A percentile compares a stretch with the other conserved stretches of the same genome.
Conservation (phyloP, 139 green algal genomes). For the Edaphochlamys debaryana region DNA sequence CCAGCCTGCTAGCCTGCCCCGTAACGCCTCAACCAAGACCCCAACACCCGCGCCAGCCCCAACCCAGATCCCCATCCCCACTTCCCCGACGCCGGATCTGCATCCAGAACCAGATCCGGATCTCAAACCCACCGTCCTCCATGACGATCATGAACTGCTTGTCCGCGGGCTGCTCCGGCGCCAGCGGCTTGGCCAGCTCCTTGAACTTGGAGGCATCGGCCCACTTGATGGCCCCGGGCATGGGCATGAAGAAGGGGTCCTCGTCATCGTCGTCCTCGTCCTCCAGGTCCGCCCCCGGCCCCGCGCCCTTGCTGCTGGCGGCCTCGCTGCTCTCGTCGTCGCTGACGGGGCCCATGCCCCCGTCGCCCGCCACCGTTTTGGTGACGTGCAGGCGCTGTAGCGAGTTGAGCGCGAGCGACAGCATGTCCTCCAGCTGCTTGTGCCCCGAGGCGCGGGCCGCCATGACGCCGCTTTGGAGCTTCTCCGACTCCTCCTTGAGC, state of each 20-base stretch:
- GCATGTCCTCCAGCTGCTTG: conserved; percentile 7
- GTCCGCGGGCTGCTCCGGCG: conserved; percentile 33
- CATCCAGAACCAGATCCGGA: too few species aligned
- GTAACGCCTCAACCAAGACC: too few species aligned
- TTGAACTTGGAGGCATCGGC: conserved; percentile 53
- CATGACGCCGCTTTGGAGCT: neutral
- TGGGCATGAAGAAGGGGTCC: conserved; percentile 62
- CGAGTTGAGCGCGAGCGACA: conserved; percentile 41
- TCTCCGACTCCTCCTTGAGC: neutral
- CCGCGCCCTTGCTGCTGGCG: neutral
- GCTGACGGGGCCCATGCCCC: neutral
- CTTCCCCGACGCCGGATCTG: too few species aligned
- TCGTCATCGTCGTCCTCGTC: conserved; percentile 48
- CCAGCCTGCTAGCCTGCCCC: too few species aligned
- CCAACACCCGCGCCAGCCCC: too few species aligned
- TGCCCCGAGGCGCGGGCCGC: neutral
- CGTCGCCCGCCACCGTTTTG: neutral
- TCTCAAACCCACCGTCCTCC: conserved; percentile 20
- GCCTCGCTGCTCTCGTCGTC: conserved; percentile 11
- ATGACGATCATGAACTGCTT: conserved; percentile 56
- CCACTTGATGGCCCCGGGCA: conserved; percentile 52
- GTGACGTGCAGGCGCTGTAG: conserved; percentile 46
- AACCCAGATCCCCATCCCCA: too few species aligned
- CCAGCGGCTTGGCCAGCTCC: conserved; percentile 53
- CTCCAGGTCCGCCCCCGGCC: neutral